Evolutionary conservation across 441 rosid genomes (phyloP).

Genomic region (Syzygium malaccense): DNA sequence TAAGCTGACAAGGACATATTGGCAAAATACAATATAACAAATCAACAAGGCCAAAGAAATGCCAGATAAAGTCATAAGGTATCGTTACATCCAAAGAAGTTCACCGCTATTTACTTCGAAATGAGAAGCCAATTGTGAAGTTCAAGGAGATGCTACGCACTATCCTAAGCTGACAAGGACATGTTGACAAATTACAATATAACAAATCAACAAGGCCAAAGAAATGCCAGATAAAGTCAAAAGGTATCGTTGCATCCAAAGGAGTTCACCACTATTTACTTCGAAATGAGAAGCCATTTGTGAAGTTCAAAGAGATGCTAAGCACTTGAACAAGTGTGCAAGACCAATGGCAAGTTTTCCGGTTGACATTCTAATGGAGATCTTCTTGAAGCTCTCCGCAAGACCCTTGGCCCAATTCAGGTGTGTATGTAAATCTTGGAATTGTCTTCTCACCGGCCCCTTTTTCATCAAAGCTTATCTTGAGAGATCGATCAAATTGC

Average conservation of each 20-base stretch:
- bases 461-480: not conserved
- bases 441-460: not conserved
- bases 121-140: too few relatives aligned
- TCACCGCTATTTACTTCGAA: too few relatives aligned
- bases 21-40: not conserved
- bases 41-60: too few relatives aligned
- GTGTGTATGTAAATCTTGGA: not conserved
- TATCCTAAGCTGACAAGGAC: not conserved
- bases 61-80: too few relatives aligned
- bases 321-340: not conserved
- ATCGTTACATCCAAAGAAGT: too few relatives aligned
- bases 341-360: not conserved
- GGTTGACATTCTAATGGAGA: not conserved
- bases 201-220: not conserved
- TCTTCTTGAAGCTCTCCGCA: not conserved
- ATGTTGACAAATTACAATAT: not conserved
- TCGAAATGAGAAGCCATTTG: not conserved
- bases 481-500: not conserved
- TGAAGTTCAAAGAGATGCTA: not conserved
- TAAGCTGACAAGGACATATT: not conserved
- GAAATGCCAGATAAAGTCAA: not conserved
- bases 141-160: too few relatives aligned
- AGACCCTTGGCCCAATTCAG: not conserved
- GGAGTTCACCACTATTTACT: not conserved
- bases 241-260: not conserved